Evolutionary conservation across 192 early-diverging fungal genomes (phyloP).

Genomic region (Podila clonocystis): DNA sequence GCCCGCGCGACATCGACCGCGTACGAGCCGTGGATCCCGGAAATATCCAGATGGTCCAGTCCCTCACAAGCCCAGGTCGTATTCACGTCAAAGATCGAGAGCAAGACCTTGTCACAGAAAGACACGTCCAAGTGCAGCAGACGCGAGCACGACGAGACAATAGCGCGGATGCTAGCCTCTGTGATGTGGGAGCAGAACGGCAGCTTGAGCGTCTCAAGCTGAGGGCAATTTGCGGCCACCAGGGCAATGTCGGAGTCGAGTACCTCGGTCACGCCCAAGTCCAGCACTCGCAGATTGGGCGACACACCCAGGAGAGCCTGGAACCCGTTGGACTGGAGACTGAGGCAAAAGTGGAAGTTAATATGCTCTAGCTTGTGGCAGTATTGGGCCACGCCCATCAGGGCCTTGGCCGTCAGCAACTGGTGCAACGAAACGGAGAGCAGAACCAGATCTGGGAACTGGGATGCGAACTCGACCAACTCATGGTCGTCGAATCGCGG

Average conservation of each 20-base stretch:
- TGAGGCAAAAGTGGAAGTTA: conserved; percentile 34
- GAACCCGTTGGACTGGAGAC: conserved; percentile 20
- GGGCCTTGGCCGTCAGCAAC: conserved; percentile 22
- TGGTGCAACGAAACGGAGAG: conserved; percentile 35
- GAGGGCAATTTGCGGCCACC: conserved; percentile 21
- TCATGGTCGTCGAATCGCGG: conserved; percentile 41
- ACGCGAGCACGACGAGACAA: conserved; percentile 12
- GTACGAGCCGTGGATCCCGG: conserved; percentile 26
- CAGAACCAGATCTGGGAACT: conserved; percentile 20
- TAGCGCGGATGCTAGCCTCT: background rate
- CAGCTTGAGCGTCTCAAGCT: conserved; percentile 31
- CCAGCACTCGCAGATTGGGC: conserved; percentile 12
- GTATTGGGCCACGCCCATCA: conserved; percentile 15
- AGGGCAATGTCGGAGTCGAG: conserved; percentile 20
- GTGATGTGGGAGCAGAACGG: conserved; percentile 40
- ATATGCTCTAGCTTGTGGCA: conserved; percentile 25
- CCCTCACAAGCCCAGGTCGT: conserved; percentile 21
- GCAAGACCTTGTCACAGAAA: conserved; percentile 25
- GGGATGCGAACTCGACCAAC: conserved; percentile 23
- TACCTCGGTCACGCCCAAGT: conserved; percentile 31
- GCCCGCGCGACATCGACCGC: conserved; percentile 2
- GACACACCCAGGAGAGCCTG: conserved; percentile 23
- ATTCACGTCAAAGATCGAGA: conserved; percentile 18
- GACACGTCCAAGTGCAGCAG: conserved; percentile 29
- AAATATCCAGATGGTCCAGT: conserved; percentile 33